These are phyloP conservation scores for Sphagnum fallax DNA, from an alignment of 228 moss, liverwort and hornwort genomes.

Conservation along the genomic window DNA sequence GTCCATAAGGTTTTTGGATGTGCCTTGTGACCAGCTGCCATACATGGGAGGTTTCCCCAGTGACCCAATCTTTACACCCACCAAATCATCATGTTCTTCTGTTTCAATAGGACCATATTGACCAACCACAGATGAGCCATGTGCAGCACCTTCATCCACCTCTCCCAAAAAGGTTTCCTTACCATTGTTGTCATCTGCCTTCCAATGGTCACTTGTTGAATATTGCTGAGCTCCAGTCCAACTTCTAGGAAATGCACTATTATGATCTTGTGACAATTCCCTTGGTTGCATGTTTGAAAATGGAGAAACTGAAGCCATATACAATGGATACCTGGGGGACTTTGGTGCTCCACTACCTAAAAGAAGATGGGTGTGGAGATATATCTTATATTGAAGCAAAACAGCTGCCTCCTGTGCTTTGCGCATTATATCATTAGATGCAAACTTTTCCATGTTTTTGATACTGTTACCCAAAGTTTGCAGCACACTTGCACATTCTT, in stretches of 20 bases:
- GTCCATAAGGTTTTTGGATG: slow-evolving; percentile 3
- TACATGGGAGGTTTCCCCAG: slow-evolving; percentile 5
- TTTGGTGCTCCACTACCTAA: slow-evolving; percentile 46
- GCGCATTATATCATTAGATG: slow-evolving; percentile 46
- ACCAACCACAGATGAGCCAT: too few relatives aligned
- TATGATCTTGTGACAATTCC: too few relatives aligned
- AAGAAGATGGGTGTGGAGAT: slow-evolving; percentile 44
- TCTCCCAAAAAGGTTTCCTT: too few relatives aligned
- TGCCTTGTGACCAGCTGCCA: background rate
- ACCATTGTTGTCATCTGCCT: too few relatives aligned
- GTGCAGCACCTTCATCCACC: too few relatives aligned
- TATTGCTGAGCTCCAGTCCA: too few relatives aligned
- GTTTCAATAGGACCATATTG: background rate
- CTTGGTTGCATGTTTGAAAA: slow-evolving; percentile 1
- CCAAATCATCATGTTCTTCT: slow-evolving; percentile 1
- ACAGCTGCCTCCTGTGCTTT: slow-evolving; percentile 82
- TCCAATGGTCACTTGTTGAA: too few relatives aligned
- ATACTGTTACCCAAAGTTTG: slow-evolving; percentile 60
- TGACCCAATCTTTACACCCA: slow-evolving; percentile 5
- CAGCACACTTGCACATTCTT: slow-evolving; percentile 64
- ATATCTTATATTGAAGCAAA: slow-evolving; percentile 73
- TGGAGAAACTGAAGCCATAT: slow-evolving; percentile 18
- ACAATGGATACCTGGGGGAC: slow-evolving; percentile 24
- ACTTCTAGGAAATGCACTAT: too few relatives aligned
- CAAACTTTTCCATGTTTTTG: slow-evolving; percentile 51